Evolutionary conservation across 1,284 basidiomycete species (phyloP).

Genomic region (Malassezia equina): DNA sequence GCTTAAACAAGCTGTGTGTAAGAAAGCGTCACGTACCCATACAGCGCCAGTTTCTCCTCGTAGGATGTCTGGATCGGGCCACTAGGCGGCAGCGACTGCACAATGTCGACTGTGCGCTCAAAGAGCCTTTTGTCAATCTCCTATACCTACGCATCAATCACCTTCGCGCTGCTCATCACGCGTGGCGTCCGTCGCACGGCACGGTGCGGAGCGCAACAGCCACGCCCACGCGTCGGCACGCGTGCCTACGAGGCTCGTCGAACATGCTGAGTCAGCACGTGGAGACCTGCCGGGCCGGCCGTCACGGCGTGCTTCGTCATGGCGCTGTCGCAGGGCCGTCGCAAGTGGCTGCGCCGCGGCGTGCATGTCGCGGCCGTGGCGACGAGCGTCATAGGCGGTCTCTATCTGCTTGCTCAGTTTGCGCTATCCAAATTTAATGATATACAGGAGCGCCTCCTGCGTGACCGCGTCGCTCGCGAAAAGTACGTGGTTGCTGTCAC

Average conservation of each 20-base stretch:
- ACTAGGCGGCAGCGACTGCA: conserved; percentile 76
- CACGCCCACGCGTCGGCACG: background rate
- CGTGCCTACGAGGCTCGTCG: background rate
- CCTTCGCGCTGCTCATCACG: conserved; percentile 42
- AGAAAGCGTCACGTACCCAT: conserved; percentile 55
- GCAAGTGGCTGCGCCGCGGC: conserved; percentile 15
- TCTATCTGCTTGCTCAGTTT: conserved; percentile 63
- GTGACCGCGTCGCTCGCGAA: conserved; percentile 61
- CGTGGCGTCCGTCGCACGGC: background rate
- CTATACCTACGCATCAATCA: conserved; percentile 37
- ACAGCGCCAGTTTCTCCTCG: conserved; percentile 89
- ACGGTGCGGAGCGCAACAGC: background rate
- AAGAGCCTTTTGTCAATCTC: conserved; percentile 57
- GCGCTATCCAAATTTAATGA: conserved; percentile 61
- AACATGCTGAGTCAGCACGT: conserved; percentile 1
- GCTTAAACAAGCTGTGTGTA: conserved; percentile 46
- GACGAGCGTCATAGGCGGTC: conserved; percentile 56
- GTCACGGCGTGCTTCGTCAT: background rate
- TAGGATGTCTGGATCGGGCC: conserved; percentile 93
- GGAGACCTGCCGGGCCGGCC: conserved; percentile 1
- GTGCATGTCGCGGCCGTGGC: conserved; percentile 39
- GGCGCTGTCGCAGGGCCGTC: background rate
- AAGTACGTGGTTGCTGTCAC: conserved; percentile 55
- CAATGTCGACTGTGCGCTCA: conserved; percentile 84
- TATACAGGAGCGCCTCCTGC: conserved; percentile 59